Evolutionary conservation across 164 flowering plant species (phyloP).

Genomic region (Pachysandra terminalis): DNA sequence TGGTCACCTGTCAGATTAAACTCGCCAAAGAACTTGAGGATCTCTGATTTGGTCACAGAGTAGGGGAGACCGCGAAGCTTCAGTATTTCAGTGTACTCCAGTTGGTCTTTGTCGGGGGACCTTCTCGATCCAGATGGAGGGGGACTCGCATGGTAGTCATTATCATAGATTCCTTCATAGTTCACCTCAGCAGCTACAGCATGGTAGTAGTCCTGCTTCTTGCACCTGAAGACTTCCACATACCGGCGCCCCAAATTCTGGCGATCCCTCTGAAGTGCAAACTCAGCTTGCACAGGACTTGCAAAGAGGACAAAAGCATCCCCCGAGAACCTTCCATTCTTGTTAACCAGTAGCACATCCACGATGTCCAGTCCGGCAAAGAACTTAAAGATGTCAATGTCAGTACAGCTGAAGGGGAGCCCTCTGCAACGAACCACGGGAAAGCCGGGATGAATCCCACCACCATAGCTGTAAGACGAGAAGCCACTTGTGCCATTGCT

Average conservation of each 20-base stretch:
- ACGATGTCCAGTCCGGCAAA: slow-evolving; percentile 86
- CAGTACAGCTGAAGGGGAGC: slow-evolving; percentile 85
- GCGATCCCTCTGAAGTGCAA: slow-evolving; percentile 72
- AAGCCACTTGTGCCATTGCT: slow-evolving; percentile 39
- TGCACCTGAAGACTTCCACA: slow-evolving; percentile 84
- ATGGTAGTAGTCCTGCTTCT: slow-evolving; percentile 80
- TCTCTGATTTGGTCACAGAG: slow-evolving; percentile 60
- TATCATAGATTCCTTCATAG: slow-evolving; percentile 57
- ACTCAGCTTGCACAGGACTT: slow-evolving; percentile 62
- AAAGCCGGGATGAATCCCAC: slow-evolving; percentile 40
- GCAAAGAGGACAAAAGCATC: slow-evolving; percentile 91
- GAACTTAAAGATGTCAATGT: slow-evolving; percentile 81
- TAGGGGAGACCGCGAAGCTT: slow-evolving; percentile 86
- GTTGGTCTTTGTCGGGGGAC: slow-evolving; percentile 59
- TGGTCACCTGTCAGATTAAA: slow-evolving; percentile 50
- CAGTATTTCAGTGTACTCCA: slow-evolving; percentile 73
- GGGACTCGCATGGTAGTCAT: slow-evolving; percentile 53
- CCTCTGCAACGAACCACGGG: slow-evolving; percentile 94
- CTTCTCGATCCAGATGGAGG: slow-evolving; percentile 58
- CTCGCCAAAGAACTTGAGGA: slow-evolving; percentile 70
- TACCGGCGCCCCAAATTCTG: slow-evolving; percentile 87
- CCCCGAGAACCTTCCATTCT: slow-evolving; percentile 45
- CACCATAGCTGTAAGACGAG: slow-evolving; percentile 24
- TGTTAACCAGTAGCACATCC: slow-evolving; percentile 77
- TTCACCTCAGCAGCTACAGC: slow-evolving; percentile 88